Evolutionary conservation across 352 stramenopile genomes (phyloP).

Genomic region (Pythium sukuiense): DNA sequence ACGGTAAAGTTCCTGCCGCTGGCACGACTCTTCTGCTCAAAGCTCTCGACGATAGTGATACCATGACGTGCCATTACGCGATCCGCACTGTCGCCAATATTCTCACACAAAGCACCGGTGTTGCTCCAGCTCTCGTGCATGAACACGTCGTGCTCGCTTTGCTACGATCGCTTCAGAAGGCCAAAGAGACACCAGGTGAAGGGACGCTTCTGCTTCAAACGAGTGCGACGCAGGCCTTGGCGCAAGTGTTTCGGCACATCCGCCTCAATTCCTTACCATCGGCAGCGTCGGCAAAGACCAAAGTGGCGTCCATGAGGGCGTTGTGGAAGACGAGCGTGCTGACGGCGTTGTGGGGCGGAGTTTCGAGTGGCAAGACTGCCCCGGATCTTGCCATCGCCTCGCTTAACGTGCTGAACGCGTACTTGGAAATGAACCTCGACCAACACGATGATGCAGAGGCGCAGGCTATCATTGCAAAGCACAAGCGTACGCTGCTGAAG

Average conservation of each 20-base stretch:
- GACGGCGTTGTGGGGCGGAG: conserved; percentile 43
- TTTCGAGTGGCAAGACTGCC: conserved; percentile 17
- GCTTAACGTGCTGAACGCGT: conserved; percentile 65
- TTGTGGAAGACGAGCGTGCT: conserved; percentile 41
- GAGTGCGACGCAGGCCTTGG: conserved; percentile 47
- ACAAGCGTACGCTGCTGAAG: conserved; percentile 39
- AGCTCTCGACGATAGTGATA: conserved; percentile 41
- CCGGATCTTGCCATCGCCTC: conserved; percentile 47
- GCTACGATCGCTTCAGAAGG: conserved; percentile 2
- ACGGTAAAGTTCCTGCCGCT: conserved; percentile 35
- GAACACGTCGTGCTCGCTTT: conserved; percentile 37
- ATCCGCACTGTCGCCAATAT: conserved; percentile 63
- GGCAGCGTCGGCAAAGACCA: conserved; percentile 24
- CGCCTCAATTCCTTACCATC: conserved; percentile 16
- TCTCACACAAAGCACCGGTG: conserved; percentile 40
- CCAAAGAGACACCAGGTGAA: not conserved
- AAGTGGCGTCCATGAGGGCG: conserved; percentile 37
- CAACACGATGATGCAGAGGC: conserved; percentile 23
- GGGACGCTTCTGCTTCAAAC: conserved; percentile 30
- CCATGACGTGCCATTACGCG: conserved; percentile 53
- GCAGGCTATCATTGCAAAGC: conserved; percentile 31
- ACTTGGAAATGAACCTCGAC: conserved; percentile 49
- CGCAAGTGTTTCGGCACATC: conserved; percentile 57
- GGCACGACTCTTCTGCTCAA: conserved; percentile 38
- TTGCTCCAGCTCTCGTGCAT: conserved; percentile 40